Evolutionary conservation across 495 filamentous ascomycete genomes (phyloP).

Genomic region (Trichoderma parareesei): DNA sequence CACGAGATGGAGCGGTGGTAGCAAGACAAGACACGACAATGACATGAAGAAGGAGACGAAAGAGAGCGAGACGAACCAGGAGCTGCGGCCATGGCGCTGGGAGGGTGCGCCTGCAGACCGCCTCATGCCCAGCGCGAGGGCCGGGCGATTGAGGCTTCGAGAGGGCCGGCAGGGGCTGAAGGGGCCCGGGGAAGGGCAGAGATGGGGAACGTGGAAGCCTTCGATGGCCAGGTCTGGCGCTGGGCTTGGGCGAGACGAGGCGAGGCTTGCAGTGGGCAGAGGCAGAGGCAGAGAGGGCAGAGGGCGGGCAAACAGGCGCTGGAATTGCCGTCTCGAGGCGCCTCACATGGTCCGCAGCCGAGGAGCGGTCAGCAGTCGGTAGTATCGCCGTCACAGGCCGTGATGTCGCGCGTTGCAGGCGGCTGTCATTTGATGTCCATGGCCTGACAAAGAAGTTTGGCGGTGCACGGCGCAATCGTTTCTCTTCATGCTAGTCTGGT

Average conservation of each 20-base stretch:
- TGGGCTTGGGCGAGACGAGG: neutral
- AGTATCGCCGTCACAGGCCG: neutral
- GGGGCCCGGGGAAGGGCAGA: neutral
- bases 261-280: neutral
- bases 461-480: slow-evolving; percentile 8
- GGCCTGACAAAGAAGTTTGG: slow-evolving; percentile 1
- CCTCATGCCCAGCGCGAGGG: slow-evolving; percentile 8
- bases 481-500: neutral
- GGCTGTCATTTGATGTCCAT: neutral
- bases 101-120: slow-evolving; percentile 4
- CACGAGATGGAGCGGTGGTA: neutral
- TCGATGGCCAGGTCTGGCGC: neutral
- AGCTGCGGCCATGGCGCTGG: slow-evolving; percentile 5
- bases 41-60: neutral
- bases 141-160: neutral
- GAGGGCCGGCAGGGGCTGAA: neutral
- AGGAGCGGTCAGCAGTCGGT: neutral
- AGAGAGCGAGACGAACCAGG: neutral
- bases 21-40: neutral
- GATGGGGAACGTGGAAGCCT: neutral
- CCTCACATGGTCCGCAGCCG: slow-evolving; percentile 4
- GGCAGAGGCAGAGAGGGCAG: neutral
- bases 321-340: neutral
- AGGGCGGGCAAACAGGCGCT: neutral
- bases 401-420: slow-evolving; percentile 3